Evolutionary conservation across 257 asterid species (phyloP).

Genomic region (Solanum chilense): DNA sequence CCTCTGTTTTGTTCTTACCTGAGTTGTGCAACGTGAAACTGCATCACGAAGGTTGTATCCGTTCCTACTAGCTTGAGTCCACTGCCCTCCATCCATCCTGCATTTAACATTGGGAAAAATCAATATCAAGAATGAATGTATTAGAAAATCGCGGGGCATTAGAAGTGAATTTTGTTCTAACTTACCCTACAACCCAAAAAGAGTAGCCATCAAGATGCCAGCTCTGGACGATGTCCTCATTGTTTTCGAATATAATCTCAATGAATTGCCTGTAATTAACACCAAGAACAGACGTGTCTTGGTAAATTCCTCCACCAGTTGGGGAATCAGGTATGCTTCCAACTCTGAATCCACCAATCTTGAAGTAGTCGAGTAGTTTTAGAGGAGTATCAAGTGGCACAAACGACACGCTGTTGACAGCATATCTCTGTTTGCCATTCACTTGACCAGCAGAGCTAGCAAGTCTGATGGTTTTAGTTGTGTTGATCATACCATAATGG

Average conservation of each 20-base stretch:
- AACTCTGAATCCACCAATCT: slow-evolving; percentile 8
- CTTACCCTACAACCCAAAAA: slow-evolving; percentile 90
- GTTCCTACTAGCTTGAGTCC: slow-evolving; percentile 47
- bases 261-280: slow-evolving; percentile 57
- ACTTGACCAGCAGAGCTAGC: slow-evolving; percentile 15
- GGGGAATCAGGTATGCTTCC: slow-evolving; percentile 37
- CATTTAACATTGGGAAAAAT: neutral
- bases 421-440: slow-evolving; percentile 14
- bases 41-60: slow-evolving; percentile 84
- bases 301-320: slow-evolving; percentile 70
- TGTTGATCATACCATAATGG: slow-evolving; percentile 20
- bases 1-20: slow-evolving; percentile 23
- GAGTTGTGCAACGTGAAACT: slow-evolving; percentile 68
- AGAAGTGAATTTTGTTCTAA: neutral
- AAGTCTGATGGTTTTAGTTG: slow-evolving; percentile 12
- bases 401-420: slow-evolving; percentile 17
- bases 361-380: slow-evolving; percentile 16
- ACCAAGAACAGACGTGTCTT: slow-evolving; percentile 63
- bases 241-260: slow-evolving; percentile 68
- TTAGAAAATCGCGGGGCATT: neutral
- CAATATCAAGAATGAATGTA: neutral
- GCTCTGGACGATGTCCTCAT: slow-evolving; percentile 66
- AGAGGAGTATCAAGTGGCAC: slow-evolving; percentile 14
- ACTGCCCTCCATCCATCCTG: slow-evolving; percentile 95
- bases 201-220: slow-evolving; percentile 81